Evolutionary conservation across 176 grass and related monocot genomes (phyloP).

Genomic region (Cenchrus fungigraminus): DNA sequence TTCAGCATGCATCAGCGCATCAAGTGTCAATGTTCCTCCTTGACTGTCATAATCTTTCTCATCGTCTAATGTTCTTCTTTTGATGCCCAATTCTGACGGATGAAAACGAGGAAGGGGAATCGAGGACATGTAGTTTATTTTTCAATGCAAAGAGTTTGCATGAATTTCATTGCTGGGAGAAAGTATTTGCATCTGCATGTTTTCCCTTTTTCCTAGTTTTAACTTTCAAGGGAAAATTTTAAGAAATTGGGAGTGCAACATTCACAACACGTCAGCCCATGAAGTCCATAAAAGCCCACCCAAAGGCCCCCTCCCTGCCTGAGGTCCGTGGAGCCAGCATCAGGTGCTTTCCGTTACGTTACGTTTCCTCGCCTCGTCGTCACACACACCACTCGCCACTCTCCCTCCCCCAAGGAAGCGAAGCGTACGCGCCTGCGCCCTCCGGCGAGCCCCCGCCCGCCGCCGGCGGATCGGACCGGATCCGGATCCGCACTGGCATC

Average conservation of each 20-base stretch:
- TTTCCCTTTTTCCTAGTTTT: no score
- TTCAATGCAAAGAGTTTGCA: not conserved
- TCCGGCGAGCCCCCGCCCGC: constrained; percentile 41
- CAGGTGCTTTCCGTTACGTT: not conserved
- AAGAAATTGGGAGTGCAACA: no score
- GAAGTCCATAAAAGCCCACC: no score
- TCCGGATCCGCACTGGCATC: not conserved
- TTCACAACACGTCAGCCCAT: no score
- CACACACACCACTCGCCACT: constrained; percentile 25
- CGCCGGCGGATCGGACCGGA: constrained; percentile 21
- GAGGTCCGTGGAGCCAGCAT: no score
- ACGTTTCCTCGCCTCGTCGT: not conserved
- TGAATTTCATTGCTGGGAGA: not conserved
- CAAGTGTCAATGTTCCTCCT: not conserved
- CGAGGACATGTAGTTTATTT: not conserved
- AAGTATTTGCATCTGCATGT: no score
- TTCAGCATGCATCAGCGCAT: not conserved
- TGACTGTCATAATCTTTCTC: not conserved
- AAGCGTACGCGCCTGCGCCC: not conserved
- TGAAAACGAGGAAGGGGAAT: not conserved
- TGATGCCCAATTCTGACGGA: not conserved
- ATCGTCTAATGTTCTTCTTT: not conserved
- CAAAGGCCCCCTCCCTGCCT: no score
- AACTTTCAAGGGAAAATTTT: no score
- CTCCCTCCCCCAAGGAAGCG: not conserved